Conservation (phyloP, 176 grass and related monocot species). For the Melocanna baccifera region DNA sequence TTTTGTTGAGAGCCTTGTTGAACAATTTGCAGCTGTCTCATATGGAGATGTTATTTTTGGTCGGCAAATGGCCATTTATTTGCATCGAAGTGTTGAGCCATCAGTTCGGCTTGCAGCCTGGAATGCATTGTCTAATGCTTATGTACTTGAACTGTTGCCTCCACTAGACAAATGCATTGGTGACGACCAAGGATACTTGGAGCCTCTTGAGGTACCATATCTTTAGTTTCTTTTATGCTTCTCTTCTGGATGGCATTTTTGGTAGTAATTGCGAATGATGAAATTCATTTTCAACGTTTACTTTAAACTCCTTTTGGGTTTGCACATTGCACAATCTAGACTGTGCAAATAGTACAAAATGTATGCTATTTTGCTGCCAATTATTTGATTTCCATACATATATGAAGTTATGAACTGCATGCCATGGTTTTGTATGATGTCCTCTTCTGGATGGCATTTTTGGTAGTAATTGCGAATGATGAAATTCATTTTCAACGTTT, state of each 20-base stretch:
- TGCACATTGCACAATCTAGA: neutral
- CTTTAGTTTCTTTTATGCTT: constrained; percentile 25
- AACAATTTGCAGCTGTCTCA: constrained; percentile 81
- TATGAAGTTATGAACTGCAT: constrained; percentile 13
- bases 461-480: constrained; percentile 2
- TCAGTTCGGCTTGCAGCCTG: constrained; percentile 61
- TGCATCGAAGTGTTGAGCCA: constrained; percentile 66
- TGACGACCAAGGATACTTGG: constrained; percentile 62
- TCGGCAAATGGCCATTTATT: constrained; percentile 86
- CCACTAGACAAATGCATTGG: constrained; percentile 71
- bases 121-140: constrained; percentile 64
- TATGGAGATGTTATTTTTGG: constrained; percentile 80
- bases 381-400: neutral
- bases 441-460: neutral
- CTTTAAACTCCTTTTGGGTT: neutral
- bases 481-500: neutral
- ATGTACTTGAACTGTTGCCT: constrained; percentile 81
- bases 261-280: neutral
- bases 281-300: neutral
- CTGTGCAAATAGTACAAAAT: neutral
- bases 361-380: neutral
- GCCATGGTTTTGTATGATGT: neutral
- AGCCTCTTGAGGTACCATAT: constrained; percentile 77
- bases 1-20: constrained; percentile 73
- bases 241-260: constrained; percentile 1